A percentile compares a stretch with the other conserved stretches of the same genome.
These are phyloP conservation scores for Candida piceae DNA, from an alignment of 805 yeast species.

Conservation along the genomic window DNA sequence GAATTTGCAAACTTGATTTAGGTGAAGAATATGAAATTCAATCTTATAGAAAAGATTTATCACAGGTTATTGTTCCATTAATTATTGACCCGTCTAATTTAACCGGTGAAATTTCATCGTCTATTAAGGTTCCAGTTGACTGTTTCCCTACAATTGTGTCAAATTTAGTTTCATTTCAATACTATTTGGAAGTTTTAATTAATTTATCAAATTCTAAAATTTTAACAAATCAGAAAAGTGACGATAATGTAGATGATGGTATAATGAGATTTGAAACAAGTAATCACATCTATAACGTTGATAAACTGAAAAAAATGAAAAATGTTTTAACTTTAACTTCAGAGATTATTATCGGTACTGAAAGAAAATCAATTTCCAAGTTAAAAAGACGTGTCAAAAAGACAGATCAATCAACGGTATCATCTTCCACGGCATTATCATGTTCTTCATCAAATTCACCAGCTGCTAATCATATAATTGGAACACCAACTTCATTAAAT, in stretches of 20 bases:
- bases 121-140: conserved; percentile 73
- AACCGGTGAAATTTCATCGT: conserved; percentile 52
- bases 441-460: conserved; percentile 1
- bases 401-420: neutral
- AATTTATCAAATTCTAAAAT: conserved; percentile 57
- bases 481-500: conserved; percentile 3
- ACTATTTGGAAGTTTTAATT: conserved; percentile 78
- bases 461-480: conserved; percentile 1
- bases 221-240: conserved; percentile 12
- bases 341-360: conserved; percentile 79
- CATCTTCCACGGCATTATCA: no score
- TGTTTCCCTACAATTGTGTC: conserved; percentile 79
- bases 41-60: conserved; percentile 77
- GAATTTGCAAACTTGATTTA: conserved; percentile 67
- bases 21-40: conserved; percentile 58
- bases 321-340: conserved; percentile 79
- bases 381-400: conserved; percentile 10
- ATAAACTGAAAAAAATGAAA: conserved; percentile 64
- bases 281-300: conserved; percentile 64
- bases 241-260: conserved; percentile 22
- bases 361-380: conserved; percentile 38
- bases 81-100: conserved; percentile 67
- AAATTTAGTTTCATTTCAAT: conserved; percentile 72
- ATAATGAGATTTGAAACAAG: conserved; percentile 15
- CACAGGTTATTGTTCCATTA: conserved; percentile 72